Evolutionary conservation across 2,329 filamentous ascomycete species (phyloP).

Genomic region (Dothistroma septosporum): DNA sequence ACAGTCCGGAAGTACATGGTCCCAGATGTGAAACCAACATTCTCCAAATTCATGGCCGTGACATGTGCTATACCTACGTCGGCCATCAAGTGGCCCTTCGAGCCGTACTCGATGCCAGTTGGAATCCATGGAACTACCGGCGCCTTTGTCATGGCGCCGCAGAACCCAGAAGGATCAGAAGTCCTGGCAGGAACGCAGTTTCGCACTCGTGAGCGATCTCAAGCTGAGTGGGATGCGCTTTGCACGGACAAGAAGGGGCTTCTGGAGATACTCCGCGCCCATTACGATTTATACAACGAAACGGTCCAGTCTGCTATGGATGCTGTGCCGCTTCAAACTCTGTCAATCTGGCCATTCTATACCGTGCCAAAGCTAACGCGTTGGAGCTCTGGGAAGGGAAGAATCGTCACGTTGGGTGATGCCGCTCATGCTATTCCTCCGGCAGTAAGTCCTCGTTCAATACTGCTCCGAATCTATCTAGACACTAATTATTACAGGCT

Average conservation of each 20-base stretch:
- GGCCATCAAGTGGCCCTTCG: slow-evolving; percentile 3
- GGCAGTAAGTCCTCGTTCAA: neutral
- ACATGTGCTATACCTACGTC: neutral
- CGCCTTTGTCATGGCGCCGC: slow-evolving; percentile 36
- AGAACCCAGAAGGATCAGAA: slow-evolving; percentile 33
- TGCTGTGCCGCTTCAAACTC: slow-evolving; percentile 5
- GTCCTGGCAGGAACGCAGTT: slow-evolving; percentile 36
- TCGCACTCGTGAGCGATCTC: slow-evolving; percentile 28
- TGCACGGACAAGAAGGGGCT: slow-evolving; percentile 24
- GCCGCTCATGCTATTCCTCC: slow-evolving; percentile 7
- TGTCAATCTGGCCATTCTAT: slow-evolving; percentile 15
- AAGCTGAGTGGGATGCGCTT: slow-evolving; percentile 34
- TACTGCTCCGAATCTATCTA: too few relatives aligned
- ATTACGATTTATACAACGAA: slow-evolving; percentile 7
- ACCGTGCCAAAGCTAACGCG: slow-evolving; percentile 1
- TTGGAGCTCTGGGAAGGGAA: neutral
- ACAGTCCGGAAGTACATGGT: slow-evolving; percentile 32
- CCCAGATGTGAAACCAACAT: neutral
- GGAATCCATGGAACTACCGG: slow-evolving; percentile 31
- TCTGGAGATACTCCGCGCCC: neutral
- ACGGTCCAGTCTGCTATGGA: slow-evolving; percentile 11
- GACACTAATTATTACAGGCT: too few relatives aligned
- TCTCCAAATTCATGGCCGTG: neutral
- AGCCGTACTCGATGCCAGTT: slow-evolving; percentile 25
- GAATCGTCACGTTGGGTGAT: slow-evolving; percentile 3